Conservation (phyloP, 495 filamentous ascomycete species). For the Annulohypoxylon maeteangense region DNA sequence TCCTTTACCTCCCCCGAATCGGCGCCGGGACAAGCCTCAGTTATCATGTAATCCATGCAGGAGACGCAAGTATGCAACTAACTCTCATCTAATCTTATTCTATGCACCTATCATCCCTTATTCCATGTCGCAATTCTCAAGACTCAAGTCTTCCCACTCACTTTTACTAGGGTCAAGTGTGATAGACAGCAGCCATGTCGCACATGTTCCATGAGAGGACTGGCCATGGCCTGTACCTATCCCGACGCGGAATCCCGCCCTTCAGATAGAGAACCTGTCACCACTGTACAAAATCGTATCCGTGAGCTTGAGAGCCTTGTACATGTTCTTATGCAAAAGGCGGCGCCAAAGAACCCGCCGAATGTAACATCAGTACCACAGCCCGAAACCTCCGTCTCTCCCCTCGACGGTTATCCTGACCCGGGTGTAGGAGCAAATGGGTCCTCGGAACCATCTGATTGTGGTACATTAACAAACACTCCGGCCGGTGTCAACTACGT, state of each 20-base stretch:
- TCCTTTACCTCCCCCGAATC: slow-evolving; percentile 40
- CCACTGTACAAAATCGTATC: slow-evolving; percentile 44
- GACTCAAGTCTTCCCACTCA: background rate
- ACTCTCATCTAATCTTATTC: background rate
- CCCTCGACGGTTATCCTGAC: slow-evolving; percentile 23
- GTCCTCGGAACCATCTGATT: slow-evolving; percentile 16
- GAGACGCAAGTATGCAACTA: slow-evolving; percentile 44
- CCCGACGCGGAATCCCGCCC: slow-evolving; percentile 28
- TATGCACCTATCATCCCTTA: background rate
- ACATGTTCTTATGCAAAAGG: slow-evolving; percentile 39
- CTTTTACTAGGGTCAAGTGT: slow-evolving; percentile 40
- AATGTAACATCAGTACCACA: slow-evolving; percentile 12
- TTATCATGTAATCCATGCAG: slow-evolving; percentile 50
- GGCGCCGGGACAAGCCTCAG: slow-evolving; percentile 51
- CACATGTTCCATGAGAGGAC: slow-evolving; percentile 46
- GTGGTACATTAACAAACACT: slow-evolving; percentile 29
- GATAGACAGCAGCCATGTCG: slow-evolving; percentile 47
- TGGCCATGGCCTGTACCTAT: slow-evolving; percentile 48
- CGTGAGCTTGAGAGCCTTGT: slow-evolving; percentile 46
- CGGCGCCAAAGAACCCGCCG: slow-evolving; percentile 15
- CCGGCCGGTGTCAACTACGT: slow-evolving; percentile 41
- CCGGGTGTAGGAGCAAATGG: slow-evolving; percentile 1
- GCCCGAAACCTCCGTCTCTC: background rate
- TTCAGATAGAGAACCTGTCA: slow-evolving; percentile 29
- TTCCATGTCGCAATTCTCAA: background rate